These are phyloP conservation scores for Apophysomyces variabilis DNA, from an alignment of 371 early-diverging fungal genomes.

Conservation along the genomic window DNA sequence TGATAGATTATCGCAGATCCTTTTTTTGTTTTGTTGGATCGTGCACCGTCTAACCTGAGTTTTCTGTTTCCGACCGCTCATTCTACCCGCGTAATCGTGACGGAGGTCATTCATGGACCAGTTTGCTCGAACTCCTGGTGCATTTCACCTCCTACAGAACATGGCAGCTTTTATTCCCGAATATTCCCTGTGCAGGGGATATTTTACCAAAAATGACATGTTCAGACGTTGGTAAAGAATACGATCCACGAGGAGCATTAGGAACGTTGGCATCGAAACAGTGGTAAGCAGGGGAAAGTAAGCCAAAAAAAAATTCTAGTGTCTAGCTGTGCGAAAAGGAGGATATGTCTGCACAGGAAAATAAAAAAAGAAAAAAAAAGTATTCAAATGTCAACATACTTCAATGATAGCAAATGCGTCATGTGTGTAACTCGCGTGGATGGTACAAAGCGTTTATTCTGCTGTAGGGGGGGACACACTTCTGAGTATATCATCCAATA, in stretches of 20 bases:
- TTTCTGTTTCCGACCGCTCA: neutral
- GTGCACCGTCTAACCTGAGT: neutral
- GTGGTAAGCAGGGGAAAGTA: slow-evolving; percentile 1
- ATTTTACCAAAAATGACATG: slow-evolving; percentile 4
- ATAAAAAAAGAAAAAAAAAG: neutral
- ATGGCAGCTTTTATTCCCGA: neutral
- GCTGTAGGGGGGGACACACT: neutral
- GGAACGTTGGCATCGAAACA: slow-evolving; percentile 2
- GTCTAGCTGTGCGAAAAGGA: neutral
- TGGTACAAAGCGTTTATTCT: slow-evolving; percentile 1
- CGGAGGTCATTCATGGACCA: neutral
- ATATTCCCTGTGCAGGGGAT: neutral
- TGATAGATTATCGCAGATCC: neutral
- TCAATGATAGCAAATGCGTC: neutral
- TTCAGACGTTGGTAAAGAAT: neutral
- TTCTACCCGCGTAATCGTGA: neutral
- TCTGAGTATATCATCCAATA: slow-evolving; percentile 3
- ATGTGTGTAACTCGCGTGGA: slow-evolving; percentile 9
- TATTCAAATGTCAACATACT: slow-evolving; percentile 1
- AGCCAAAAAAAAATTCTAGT: neutral
- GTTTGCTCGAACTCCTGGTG: neutral
- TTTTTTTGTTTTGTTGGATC: slow-evolving; percentile 3
- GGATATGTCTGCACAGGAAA: neutral
- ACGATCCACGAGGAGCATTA: neutral
- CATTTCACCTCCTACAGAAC: slow-evolving; percentile 5